Conservation (phyloP, 2,329 filamentous ascomycete species). For the Immersiporthe knoxdaviesiana region DNA sequence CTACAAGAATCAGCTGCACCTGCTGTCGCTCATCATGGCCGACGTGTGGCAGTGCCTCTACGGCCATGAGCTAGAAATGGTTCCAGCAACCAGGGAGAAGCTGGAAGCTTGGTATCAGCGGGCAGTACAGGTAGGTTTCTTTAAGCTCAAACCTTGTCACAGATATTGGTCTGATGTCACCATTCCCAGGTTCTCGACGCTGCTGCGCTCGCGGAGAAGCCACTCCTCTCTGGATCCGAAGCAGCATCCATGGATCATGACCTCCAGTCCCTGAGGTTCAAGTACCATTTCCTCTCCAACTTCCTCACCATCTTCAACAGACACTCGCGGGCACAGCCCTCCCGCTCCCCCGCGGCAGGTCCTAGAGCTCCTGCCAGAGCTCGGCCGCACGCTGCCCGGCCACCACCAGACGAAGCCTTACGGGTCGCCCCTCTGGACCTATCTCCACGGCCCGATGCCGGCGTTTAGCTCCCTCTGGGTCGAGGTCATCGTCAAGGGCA, state of each 20-base stretch:
- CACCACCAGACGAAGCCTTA: background rate
- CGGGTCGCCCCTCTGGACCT: constrained; percentile 13
- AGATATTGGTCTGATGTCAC: background rate
- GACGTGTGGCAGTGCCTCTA: constrained; percentile 13
- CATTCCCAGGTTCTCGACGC: constrained; percentile 18
- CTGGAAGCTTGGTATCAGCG: constrained; percentile 4
- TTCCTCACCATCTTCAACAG: constrained; percentile 1
- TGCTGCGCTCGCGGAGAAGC: constrained; percentile 18
- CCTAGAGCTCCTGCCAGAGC: background rate
- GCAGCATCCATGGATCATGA: constrained; percentile 9
- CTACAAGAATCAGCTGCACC: constrained; percentile 13
- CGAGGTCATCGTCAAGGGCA: constrained; percentile 5
- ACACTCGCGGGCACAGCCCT: background rate
- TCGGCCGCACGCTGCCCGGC: background rate
- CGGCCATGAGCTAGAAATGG: background rate
- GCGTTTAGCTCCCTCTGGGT: constrained; percentile 17
- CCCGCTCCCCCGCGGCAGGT: background rate
- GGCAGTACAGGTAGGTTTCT: background rate
- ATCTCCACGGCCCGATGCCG: background rate
- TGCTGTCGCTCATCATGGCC: constrained; percentile 3
- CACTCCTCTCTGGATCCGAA: background rate
- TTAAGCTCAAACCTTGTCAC: background rate
- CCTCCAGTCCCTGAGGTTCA: constrained; percentile 5
- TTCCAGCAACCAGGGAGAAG: background rate
- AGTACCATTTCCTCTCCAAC: constrained; percentile 7